Conservation (phyloP, 2,329 filamentous ascomycete genomes). For the Nigrospora osmanthi region DNA sequence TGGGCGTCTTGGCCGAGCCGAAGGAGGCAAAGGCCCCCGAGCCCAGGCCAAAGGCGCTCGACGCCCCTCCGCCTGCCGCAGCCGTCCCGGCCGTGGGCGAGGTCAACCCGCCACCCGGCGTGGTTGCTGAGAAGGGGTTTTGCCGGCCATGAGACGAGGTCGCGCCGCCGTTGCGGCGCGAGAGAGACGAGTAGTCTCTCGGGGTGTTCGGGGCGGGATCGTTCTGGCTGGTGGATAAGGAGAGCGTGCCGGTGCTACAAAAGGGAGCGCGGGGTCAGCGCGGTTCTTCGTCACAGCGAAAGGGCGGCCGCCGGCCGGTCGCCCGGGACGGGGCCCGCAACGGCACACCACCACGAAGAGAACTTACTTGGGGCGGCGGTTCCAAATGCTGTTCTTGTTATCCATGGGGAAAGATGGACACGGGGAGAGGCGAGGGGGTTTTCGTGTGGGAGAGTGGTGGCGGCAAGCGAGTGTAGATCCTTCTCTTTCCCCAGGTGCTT, state of each 20-base stretch:
- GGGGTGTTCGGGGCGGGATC: constrained; percentile 39
- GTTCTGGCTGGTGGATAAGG: constrained; percentile 60
- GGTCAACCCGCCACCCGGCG: constrained; percentile 59
- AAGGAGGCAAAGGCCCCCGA: constrained; percentile 97
- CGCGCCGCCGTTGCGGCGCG: constrained; percentile 55
- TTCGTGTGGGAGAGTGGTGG: background rate
- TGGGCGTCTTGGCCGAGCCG: constrained; percentile 79
- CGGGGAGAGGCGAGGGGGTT: background rate
- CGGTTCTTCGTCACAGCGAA: too few relatives aligned
- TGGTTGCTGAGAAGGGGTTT: constrained; percentile 73
- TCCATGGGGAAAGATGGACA: constrained; percentile 37
- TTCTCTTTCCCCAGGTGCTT: background rate
- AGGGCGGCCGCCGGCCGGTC: background rate
- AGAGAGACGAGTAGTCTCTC: constrained; percentile 36
- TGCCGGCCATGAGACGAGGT: constrained; percentile 65
- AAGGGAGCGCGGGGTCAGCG: constrained; percentile 9
- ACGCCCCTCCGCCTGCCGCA: constrained; percentile 52
- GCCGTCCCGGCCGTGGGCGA: constrained; percentile 51
- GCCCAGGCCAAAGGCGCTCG: constrained; percentile 82
- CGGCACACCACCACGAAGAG: background rate
- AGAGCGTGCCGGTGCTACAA: constrained; percentile 77
- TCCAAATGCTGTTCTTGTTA: constrained; percentile 55
- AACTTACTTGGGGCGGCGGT: constrained; percentile 73
- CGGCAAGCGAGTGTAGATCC: background rate
- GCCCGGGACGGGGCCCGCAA: constrained; percentile 1